Conservation (phyloP, 495 filamentous ascomycete species). For the Aspergillus sclerotiicarbonarius region DNA sequence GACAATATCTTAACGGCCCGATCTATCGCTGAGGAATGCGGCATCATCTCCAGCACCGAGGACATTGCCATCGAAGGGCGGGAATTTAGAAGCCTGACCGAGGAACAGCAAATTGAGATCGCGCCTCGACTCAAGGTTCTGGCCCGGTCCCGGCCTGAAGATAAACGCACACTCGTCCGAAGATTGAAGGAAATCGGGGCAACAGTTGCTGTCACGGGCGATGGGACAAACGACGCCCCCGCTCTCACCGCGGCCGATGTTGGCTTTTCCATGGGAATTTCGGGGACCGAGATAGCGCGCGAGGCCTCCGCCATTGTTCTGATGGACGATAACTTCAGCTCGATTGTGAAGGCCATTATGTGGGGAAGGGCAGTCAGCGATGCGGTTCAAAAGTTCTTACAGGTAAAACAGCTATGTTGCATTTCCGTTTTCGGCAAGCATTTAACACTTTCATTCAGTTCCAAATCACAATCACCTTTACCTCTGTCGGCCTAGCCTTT, state of each 20-base stretch:
- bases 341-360: conserved; percentile 75
- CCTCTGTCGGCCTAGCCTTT: conserved; percentile 73
- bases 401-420: conserved; percentile 23
- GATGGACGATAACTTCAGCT: conserved; percentile 80
- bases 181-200: conserved; percentile 70
- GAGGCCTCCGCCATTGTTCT: conserved; percentile 80
- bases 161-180: conserved; percentile 68
- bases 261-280: conserved; percentile 66
- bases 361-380: conserved; percentile 87
- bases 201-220: conserved; percentile 90
- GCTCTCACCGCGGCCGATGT: conserved; percentile 84
- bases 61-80: conserved; percentile 59
- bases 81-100: conserved; percentile 60
- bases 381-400: conserved; percentile 76
- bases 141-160: conserved; percentile 63
- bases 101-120: conserved; percentile 57
- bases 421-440: neutral
- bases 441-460: conserved; percentile 43
- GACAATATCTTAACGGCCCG: conserved; percentile 70
- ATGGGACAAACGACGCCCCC: conserved; percentile 90
- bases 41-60: conserved; percentile 42
- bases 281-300: conserved; percentile 70
- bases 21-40: conserved; percentile 63
- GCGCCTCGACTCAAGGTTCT: conserved; percentile 62
- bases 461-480: conserved; percentile 81